Conservation (phyloP, 2,329 filamentous ascomycete genomes). For the Thyridium curvatum region DNA sequence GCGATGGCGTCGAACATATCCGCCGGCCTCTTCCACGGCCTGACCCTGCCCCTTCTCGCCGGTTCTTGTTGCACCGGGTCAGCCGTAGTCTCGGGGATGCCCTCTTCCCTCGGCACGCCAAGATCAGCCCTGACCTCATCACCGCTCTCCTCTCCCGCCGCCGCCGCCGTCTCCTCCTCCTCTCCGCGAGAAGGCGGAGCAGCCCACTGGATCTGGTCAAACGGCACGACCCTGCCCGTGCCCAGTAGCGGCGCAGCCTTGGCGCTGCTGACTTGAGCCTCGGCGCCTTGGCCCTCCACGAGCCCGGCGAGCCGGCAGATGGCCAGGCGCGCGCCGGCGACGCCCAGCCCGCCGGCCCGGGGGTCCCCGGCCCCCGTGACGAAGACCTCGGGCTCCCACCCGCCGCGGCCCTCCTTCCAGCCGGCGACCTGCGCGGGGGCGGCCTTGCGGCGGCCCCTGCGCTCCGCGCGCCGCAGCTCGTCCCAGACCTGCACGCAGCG, state of each 20-base stretch:
- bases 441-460: slow-evolving; percentile 3
- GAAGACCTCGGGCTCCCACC: slow-evolving; percentile 24
- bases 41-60: too few relatives aligned
- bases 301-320: slow-evolving; percentile 25
- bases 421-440: slow-evolving; percentile 12
- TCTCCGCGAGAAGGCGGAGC: neutral
- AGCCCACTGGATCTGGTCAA: slow-evolving; percentile 22
- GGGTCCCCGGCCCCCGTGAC: slow-evolving; percentile 26
- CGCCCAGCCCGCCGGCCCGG: slow-evolving; percentile 18
- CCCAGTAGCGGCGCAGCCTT: slow-evolving; percentile 2
- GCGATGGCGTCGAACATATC: too few relatives aligned
- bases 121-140: too few relatives aligned
- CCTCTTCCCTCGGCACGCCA: too few relatives aligned
- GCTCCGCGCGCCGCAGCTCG: slow-evolving; percentile 17
- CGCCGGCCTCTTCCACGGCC: too few relatives aligned
- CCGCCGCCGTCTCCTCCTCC: neutral
- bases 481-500: slow-evolving; percentile 21
- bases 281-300: slow-evolving; percentile 11
- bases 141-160: neutral
- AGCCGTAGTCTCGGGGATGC: too few relatives aligned
- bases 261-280: neutral
- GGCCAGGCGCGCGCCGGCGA: slow-evolving; percentile 23
- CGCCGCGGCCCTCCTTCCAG: slow-evolving; percentile 15
- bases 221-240: slow-evolving; percentile 19
- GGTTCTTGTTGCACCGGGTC: too few relatives aligned